Evolutionary conservation across 75 land plant genomes (phyloP), one percentile per base, ranked within the genome.

Genomic region (Sequoia sempervirens): DNA sequence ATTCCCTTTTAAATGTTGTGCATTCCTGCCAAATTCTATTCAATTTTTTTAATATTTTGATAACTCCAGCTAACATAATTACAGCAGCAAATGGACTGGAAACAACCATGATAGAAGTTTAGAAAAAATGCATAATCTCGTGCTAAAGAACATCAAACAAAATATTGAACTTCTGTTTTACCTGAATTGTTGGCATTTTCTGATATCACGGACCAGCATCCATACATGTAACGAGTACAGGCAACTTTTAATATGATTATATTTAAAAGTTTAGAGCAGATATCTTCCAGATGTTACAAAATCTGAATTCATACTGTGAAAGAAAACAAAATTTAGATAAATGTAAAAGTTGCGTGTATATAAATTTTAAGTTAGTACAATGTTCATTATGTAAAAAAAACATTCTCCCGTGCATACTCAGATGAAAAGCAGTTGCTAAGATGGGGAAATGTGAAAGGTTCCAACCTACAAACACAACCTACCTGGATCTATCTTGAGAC

Each of bases 151-250:
- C 34, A 4, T 30, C 30, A 82, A 41, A 85, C 6, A 38, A 34
- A 34, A 46, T 30, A 61, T 23, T n/a, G 75, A 14, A 26, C 32
- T 37, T 81, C 23, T 56, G 82, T 75, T 84, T 66, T 61, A 94
- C 97, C 96, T 95, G 99, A 88, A 95, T 96, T 38, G 99, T 95
- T 58, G 99, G 99, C 99, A 96, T 96, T 87, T 96, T 96, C 99
- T 96, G 92, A 81, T 64, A 17, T n/a, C 53, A 54, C 56, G 37
- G 61, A 3, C 68, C 50, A 38, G 28, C 80, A 43, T 43, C 80
- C 80, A 43, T 78, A 41, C 80, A 78, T 78, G 80, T 78, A 26
- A 78, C 36, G 18, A 78, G 80, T 23, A 41, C 50, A 43, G 30
- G 28, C 47, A 43, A n/a, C 28, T 41, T 26, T 78, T 78, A 45